Conservation (phyloP, 768 basidiomycete species). For the Pleurotus citrinopileatus region DNA sequence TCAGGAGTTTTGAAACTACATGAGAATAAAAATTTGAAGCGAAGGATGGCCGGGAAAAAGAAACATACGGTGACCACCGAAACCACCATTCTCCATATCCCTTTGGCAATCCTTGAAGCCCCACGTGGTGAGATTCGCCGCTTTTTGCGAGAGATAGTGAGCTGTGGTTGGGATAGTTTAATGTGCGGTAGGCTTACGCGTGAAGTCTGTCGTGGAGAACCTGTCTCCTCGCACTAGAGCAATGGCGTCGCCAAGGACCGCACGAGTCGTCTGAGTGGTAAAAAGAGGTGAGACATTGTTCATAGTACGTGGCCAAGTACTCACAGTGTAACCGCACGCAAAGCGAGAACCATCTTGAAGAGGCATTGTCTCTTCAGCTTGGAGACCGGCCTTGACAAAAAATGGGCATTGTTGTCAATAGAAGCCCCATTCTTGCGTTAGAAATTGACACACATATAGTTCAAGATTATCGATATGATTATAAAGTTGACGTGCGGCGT, state of each 20-base stretch:
- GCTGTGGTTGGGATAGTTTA: too few species aligned
- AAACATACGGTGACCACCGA: conserved; percentile 30
- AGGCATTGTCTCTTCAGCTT: conserved; percentile 52
- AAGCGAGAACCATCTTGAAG: conserved; percentile 47
- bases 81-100: conserved; percentile 37
- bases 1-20: conserved; percentile 40
- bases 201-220: conserved; percentile 50
- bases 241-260: conserved; percentile 52
- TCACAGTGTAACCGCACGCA: conserved; percentile 56
- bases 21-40: background rate
- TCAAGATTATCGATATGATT: conserved; percentile 35
- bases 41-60: background rate
- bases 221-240: conserved; percentile 51
- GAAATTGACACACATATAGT: conserved; percentile 23
- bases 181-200: conserved; percentile 36
- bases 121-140: conserved; percentile 46
- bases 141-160: conserved; percentile 23
- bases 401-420: background rate
- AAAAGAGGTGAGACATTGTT: background rate
- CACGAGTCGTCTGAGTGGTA: conserved; percentile 36
- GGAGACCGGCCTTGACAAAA: conserved; percentile 23
- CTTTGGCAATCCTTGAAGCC: conserved; percentile 47
- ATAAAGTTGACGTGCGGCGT: conserved; percentile 29
- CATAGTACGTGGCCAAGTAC: background rate
- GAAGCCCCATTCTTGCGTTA: too few species aligned